Evolutionary conservation across 805 yeast species (phyloP).

Genomic region (Ogataea naganishii): DNA sequence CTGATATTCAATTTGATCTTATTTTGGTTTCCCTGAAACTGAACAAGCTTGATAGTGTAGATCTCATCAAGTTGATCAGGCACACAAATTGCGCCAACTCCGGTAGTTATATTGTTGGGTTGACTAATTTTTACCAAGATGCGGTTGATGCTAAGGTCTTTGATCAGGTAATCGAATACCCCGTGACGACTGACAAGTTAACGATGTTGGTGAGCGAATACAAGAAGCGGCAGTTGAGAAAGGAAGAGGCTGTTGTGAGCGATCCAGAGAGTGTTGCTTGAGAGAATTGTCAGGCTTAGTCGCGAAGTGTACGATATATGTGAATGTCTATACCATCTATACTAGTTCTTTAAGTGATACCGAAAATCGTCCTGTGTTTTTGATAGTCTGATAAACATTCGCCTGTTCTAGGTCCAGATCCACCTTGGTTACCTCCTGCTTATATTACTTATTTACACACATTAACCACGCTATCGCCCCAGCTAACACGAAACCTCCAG

Average conservation of each 20-base stretch:
- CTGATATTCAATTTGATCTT: slow-evolving; percentile 76
- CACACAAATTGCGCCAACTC: slow-evolving; percentile 73
- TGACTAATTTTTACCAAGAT: slow-evolving; percentile 65
- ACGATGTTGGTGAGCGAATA: slow-evolving; percentile 19
- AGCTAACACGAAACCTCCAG: too few relatives aligned
- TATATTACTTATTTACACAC: too few relatives aligned
- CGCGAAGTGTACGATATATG: too few relatives aligned
- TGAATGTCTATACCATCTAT: too few relatives aligned
- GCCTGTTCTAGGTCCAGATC: too few relatives aligned
- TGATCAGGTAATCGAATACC: slow-evolving; percentile 69
- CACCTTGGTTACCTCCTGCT: too few relatives aligned
- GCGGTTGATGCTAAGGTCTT: slow-evolving; percentile 48
- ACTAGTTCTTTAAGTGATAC: not conserved
- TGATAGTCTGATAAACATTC: too few relatives aligned
- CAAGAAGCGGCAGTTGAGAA: slow-evolving; percentile 7
- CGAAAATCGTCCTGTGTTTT: too few relatives aligned
- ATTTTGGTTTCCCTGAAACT: slow-evolving; percentile 69
- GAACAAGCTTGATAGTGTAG: slow-evolving; percentile 60
- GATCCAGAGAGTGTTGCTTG: slow-evolving; percentile 20
- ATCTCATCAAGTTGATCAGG: slow-evolving; percentile 67
- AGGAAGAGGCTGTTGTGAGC: slow-evolving; percentile 24
- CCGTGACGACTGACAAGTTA: slow-evolving; percentile 33
- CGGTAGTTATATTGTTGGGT: slow-evolving; percentile 66
- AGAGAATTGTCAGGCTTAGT: not conserved
- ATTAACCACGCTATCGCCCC: too few relatives aligned